Evolutionary conservation across 257 asterid species (phyloP).

Genomic region (Knoxia roxburghii): DNA sequence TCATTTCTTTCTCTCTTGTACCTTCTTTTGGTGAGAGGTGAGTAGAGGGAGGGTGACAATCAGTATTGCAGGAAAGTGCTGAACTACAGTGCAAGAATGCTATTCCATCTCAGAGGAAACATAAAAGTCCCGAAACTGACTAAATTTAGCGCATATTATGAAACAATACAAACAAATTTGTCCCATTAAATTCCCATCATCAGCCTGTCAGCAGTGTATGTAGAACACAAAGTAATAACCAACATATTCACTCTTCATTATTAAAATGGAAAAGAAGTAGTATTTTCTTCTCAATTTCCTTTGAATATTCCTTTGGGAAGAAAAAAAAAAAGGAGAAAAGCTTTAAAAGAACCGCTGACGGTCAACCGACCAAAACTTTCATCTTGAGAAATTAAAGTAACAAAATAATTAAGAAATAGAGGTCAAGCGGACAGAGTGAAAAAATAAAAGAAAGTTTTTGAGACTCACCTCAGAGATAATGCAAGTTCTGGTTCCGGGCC

Average conservation of each 20-base stretch:
- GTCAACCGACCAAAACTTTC: slow-evolving; percentile 1
- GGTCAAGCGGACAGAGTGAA: too few species aligned
- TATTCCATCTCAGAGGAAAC: background rate
- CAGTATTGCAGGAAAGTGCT: background rate
- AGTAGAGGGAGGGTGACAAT: background rate
- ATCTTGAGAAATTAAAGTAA: background rate
- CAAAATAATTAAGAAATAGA: background rate
- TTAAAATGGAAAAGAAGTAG: background rate
- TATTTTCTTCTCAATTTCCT: background rate
- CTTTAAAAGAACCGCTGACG: background rate
- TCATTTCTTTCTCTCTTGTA: background rate
- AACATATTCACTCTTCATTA: background rate
- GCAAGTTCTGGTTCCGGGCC: slow-evolving; percentile 99
- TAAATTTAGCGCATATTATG: background rate
- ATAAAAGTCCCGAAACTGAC: background rate
- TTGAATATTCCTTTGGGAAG: background rate
- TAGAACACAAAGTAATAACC: background rate
- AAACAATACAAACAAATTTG: background rate
- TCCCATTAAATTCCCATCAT: background rate
- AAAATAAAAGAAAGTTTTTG: background rate
- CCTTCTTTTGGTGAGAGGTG: background rate
- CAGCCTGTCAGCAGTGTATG: background rate
- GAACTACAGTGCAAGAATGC: background rate
- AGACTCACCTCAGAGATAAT: slow-evolving; percentile 59
- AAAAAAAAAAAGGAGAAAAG: background rate